Conservation (phyloP, 768 basidiomycete species). For the Asterophora parasitica region DNA sequence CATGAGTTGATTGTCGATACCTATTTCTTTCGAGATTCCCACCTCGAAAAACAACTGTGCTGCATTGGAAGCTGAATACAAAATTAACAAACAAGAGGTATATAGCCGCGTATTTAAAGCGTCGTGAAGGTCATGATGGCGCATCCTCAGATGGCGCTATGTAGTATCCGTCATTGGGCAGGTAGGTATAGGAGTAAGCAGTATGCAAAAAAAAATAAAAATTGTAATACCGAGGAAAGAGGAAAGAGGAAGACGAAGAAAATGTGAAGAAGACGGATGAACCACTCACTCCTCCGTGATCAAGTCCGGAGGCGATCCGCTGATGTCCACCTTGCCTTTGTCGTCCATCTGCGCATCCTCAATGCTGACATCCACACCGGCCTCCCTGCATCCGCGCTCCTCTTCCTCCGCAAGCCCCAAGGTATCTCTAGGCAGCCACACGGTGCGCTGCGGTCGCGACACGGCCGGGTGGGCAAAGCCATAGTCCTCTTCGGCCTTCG, state of each 20-base stretch:
- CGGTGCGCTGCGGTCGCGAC: slow-evolving; percentile 61
- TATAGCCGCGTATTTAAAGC: too few relatives aligned
- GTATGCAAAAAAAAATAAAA: too few relatives aligned
- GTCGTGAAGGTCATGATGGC: too few relatives aligned
- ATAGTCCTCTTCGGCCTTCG: slow-evolving; percentile 36
- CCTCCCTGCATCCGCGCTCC: slow-evolving; percentile 46
- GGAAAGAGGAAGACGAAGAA: neutral
- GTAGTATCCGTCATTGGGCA: too few relatives aligned
- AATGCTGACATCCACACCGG: slow-evolving; percentile 46
- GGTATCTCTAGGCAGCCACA: slow-evolving; percentile 83
- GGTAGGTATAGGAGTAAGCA: too few relatives aligned
- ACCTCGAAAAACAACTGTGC: too few relatives aligned
- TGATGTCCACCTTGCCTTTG: slow-evolving; percentile 55
- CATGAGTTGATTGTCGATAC: too few relatives aligned
- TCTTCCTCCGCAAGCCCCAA: slow-evolving; percentile 63
- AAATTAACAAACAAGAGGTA: too few relatives aligned
- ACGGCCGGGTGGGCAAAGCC: slow-evolving; percentile 89
- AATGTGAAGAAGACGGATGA: neutral
- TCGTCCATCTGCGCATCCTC: slow-evolving; percentile 54
- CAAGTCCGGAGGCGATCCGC: slow-evolving; percentile 31
- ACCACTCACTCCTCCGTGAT: slow-evolving; percentile 7
- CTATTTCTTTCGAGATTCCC: too few relatives aligned
- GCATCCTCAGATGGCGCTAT: too few relatives aligned
- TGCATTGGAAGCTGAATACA: too few relatives aligned
- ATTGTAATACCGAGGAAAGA: too few relatives aligned